Conservation (phyloP, 2,329 filamentous ascomycete species). For the Boeremia lycopersici region DNA sequence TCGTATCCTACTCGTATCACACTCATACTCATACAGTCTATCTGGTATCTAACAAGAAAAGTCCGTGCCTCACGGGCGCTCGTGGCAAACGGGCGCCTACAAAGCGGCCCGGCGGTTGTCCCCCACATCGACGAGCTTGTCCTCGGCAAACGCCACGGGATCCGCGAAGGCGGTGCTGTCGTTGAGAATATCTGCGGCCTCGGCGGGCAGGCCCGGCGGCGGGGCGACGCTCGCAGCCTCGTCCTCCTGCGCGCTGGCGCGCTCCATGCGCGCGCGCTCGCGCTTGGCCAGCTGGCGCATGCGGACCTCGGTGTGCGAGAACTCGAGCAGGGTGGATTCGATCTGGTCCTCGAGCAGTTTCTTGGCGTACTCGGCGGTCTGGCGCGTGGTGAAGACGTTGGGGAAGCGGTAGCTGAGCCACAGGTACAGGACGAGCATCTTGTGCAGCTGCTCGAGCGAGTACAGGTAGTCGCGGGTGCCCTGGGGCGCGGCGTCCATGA, state of each 20-base stretch:
- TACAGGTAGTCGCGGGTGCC: conserved; percentile 64
- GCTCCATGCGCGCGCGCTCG: background rate
- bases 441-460: conserved; percentile 78
- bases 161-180: conserved; percentile 16
- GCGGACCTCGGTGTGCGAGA: conserved; percentile 52
- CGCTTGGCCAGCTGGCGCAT: conserved; percentile 10
- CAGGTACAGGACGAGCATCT: conserved; percentile 80
- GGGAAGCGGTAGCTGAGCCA: conserved; percentile 92
- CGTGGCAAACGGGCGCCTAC: no score
- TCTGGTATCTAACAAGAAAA: no score
- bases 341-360: conserved; percentile 77
- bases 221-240: no score
- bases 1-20: no score
- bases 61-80: no score
- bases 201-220: conserved; percentile 17
- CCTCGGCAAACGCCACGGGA: no score
- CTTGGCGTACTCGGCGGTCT: conserved; percentile 80
- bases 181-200: conserved; percentile 23
- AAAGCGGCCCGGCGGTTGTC: no score
- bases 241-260: no score
- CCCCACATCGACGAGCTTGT: no score
- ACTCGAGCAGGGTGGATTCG: conserved; percentile 63
- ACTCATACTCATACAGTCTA: no score
- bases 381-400: conserved; percentile 77
- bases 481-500: conserved; percentile 65